Percentiles rank a stretch among this genome's conserved stretches.
phyloP scores from a whole-genome alignment of 345 rosid species.

The Moricandia moricandioides region DNA sequence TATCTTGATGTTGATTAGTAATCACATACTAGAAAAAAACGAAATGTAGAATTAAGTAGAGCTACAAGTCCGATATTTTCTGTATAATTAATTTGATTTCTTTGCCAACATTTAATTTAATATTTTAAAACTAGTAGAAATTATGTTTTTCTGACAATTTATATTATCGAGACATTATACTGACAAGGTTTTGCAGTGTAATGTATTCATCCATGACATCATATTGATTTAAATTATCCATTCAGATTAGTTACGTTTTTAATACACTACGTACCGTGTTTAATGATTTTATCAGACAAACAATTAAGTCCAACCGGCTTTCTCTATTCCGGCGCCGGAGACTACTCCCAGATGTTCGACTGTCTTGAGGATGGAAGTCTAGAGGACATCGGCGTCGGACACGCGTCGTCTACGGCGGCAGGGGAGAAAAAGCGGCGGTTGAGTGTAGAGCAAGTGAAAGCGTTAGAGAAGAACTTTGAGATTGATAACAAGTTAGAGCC shows the following conservation, averaged over 20 bases:
- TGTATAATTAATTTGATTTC: background rate
- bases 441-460: slow-evolving; percentile 76
- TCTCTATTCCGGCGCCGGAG: slow-evolving; percentile 41
- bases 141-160: slow-evolving; percentile 24
- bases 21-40: background rate
- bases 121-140: background rate
- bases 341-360: slow-evolving; percentile 58
- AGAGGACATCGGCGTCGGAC: slow-evolving; percentile 33
- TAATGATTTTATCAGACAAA: slow-evolving; percentile 45
- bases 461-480: slow-evolving; percentile 83
- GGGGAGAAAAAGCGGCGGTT: slow-evolving; percentile 75
- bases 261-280: background rate
- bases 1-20: background rate
- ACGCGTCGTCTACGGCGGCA: slow-evolving; percentile 10
- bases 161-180: slow-evolving; percentile 28
- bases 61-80: background rate
- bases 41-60: slow-evolving; percentile 7
- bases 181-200: slow-evolving; percentile 19
- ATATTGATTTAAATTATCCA: slow-evolving; percentile 2
- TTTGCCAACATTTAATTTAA: background rate
- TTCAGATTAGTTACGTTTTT: background rate
- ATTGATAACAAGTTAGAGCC: slow-evolving; percentile 87
- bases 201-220: slow-evolving; percentile 18
- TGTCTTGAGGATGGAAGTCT: slow-evolving; percentile 47
- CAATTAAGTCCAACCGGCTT: slow-evolving; percentile 48